Base-by-base conservation (phyloP, 352 stramenopile species). In the Phytophthora podocarpi region DNA sequence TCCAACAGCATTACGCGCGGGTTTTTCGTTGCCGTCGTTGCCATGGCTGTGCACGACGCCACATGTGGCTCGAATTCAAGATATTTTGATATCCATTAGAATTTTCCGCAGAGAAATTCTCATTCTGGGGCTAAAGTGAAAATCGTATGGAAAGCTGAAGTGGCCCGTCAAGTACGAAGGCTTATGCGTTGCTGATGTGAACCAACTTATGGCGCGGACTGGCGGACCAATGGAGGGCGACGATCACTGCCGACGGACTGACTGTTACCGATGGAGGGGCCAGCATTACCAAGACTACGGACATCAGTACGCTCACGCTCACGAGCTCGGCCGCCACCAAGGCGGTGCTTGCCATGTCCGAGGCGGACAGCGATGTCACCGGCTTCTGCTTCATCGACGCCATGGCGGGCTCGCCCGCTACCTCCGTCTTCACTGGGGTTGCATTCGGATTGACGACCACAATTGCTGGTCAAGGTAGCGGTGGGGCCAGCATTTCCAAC, bases 1-100 rank as follows among this genome's bases (percentile, higher is more conserved):
- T 97, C 90, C 9, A 98, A 74, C 6, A 97, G 55, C 54, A 74
- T 55, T 16, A 87, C 64, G 0, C 55, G 28, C 23, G 39, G 13
- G 5, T 4, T 51, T 28, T 37, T 42, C 11, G 10, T 5, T 20
- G 23, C 41, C 7, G 37, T 50, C 27, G 12, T 49, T 27, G 45
- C 30, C 48, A 64, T 67, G 9, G 48, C 43, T 32, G 30, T 49
- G 41, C 15, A 28, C 36, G 40, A 52, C 21, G 43, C 21, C 18
- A 34, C 46, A 48, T 63, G 26, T 3, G 21, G 35, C 10, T 58
- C 13, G 36, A 26, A n/a, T 18, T 20, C 16, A 31, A 15, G 18
- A 31, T 52, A 49, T 39, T 53, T 53, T 51, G n/a, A 47, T 26
- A 47, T 30, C n/a, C 32, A 37, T 37, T 5, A 7, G 5, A 13